Evolutionary conservation across 1,139 yeast species (phyloP), one percentile per base, ranked within the genome.

Genomic region (Candida glucosophila): DNA sequence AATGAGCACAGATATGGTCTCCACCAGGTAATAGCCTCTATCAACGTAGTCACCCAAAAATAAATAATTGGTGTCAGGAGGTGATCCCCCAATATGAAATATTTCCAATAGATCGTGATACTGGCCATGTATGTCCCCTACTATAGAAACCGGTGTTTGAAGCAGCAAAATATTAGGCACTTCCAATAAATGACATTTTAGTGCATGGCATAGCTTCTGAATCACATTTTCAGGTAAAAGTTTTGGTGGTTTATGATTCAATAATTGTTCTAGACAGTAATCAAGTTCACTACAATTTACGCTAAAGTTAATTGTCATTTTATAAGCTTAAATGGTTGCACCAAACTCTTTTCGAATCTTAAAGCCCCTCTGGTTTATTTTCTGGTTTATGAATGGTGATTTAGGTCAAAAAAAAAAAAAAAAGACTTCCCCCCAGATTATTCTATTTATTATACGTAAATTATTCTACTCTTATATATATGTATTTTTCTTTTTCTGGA

Each of bases 51-150:
- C 98, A 1, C 98, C 98, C 14, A 90, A 52, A 47, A 90, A 90
- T 21, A 90, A 55, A 50, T 90, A 90, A 51, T 90, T 90, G 4
- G 98, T 90, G 41, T 79, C 79, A 0, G 98, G 98, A 5, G 95
- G 83, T 29, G 73, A 70, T 0, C 98, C 98, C 1, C 97, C 97
- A 19, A 90, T 88, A 35, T 76, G 72, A 55, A 90, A 92, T 21
- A 90, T 85, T 50, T 90, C 98, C 21, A 90, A 55, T 30, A 90
- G 58, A 50, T 90, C 99, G 49, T 88, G 94, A 47, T 82, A 90
- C 51, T 90, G 99, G 4, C 98, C 98, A 44, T 90, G 99, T 26
- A 92, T 90, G 49, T 90, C 99, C 3, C 99, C 99, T 4, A 90
- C 96, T n/a, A 90, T 86, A 2, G 97, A 83, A 12, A 92, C 85